Evolutionary conservation across 495 filamentous ascomycete species (phyloP), one percentile per base, ranked within the genome.

Genomic region (Aspergillus indologenus): DNA sequence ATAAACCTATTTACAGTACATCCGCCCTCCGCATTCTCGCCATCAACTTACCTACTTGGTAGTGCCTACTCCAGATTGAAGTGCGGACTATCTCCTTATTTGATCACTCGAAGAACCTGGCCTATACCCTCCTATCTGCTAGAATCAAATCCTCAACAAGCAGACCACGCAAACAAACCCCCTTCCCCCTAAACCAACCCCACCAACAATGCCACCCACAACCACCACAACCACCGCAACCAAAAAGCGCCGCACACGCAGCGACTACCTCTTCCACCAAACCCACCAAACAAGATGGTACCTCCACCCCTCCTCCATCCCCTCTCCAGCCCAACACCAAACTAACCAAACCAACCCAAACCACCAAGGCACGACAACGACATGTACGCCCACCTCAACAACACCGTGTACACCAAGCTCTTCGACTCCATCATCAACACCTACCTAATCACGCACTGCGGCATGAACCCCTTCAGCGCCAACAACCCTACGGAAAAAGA

Each of bases 281-380:
- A 87, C 91, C 46, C 96, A 95, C 72, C 79, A 92, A 56, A 96
- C 92, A 57, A 78, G 93, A 86, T 98, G 93, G 93, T 92, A 75
- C 65, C 72, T 47, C 45, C 19, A 24, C 42, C 45, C 53, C 52
- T 6, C 40, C 26, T 48, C 26, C 21, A 23, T 40, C 45, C 21
- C 31, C 51, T 20, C 20, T 5, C 24, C 12, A 26, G n/a, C 46
- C 19, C 19, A 26, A 58, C 18, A 59, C 20, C 20, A 19, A 4
- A 29, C 26, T 29, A 29, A 29, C 26, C n/a, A n/a, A 29, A 29
- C 26, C 26, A 29, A 4, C 26, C 4, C n/a, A 45, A 42, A n/a
- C 4, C 15, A 47, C n/a, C 29, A 46, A 92, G 90, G 90, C 85
- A 81, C 67, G 94, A 98, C 72, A 97, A 97, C 66, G 93, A 97